Evolutionary conservation across 495 filamentous ascomycete species (phyloP), one percentile per base, ranked within the genome.

Genomic region (Daldinia vernicosa): DNA sequence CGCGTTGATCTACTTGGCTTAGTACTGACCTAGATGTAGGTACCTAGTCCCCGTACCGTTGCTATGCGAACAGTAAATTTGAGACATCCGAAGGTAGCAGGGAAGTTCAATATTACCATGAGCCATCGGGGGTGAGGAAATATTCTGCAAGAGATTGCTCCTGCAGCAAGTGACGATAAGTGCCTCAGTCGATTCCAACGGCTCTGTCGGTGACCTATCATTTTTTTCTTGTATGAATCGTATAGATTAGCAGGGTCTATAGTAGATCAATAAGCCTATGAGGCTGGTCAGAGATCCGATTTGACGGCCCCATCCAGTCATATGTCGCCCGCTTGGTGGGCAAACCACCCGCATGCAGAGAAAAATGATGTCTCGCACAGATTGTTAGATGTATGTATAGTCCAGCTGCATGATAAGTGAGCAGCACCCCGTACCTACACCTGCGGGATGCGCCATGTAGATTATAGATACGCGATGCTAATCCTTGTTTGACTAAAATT

Each of bases 401-500:
- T 37, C 32, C 60, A 37, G 14, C 64, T 68, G 53, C 55, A 73
- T 24, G 43, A 37, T 35, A 56, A 68, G 47, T 51, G 53, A 45
- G 32, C 30, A 66, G 30, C 37, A 66, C 62, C 54, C 61, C 57
- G 47, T 61, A 60, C 59, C 45, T 68, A 67, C 24, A 22, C 45
- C 69, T 39, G 37, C 59, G 45, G 55, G 59, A 55, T 39, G 53
- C 56, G 59, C 65, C 58, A 64, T 60, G 50, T 62, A 59, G 66
- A 70, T 69, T 69, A 54, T 37, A 73, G 70, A 70, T 73, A 66
- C 70, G 66, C 61, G 60, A 69, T 45, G 37, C 28, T 57, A 6
- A 62, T 40, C 66, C 51, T 43, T 56, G 69, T 37, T 60, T 17
- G 28, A 6, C 35, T 57, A 58, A 52, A 60, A 63, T 59, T 62